These are phyloP conservation scores for Scortechinia acanthostroma DNA, from an alignment of 2,329 filamentous ascomycete genomes.

Conservation along the genomic window DNA sequence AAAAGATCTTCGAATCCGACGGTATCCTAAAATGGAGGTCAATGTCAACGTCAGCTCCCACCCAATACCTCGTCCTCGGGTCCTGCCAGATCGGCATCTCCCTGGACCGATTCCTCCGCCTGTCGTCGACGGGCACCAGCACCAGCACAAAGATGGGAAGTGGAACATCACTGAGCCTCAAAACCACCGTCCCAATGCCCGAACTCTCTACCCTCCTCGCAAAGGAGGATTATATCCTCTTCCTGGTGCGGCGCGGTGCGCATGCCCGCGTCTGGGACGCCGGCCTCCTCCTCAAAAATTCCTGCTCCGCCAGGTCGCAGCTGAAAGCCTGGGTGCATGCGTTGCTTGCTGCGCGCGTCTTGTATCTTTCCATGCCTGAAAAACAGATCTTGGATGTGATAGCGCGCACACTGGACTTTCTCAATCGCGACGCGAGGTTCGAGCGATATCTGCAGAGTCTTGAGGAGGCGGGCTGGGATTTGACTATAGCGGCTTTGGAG, in stretches of 20 bases:
- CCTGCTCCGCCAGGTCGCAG: background rate
- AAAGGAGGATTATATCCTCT: conserved; percentile 47
- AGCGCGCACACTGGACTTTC: conserved; percentile 20
- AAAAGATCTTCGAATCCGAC: conserved; percentile 23
- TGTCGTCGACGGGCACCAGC: background rate
- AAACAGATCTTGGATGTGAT: conserved; percentile 14
- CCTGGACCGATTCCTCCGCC: background rate
- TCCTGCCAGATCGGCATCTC: background rate
- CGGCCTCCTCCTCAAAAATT: background rate
- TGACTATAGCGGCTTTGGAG: conserved; percentile 46
- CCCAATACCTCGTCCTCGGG: too few species aligned
- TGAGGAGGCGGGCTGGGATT: conserved; percentile 42
- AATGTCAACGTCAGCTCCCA: conserved; percentile 14
- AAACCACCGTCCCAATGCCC: background rate
- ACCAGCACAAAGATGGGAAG: too few species aligned
- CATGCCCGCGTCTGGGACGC: background rate
- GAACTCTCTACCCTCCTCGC: conserved; percentile 37
- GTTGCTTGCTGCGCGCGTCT: background rate
- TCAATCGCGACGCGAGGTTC: conserved; percentile 20
- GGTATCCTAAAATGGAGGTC: conserved; percentile 40
- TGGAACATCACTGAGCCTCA: too few species aligned
- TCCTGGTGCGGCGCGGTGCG: background rate
- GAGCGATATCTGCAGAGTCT: conserved; percentile 17
- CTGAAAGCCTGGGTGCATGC: conserved; percentile 1
- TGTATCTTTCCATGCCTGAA: background rate